Evolutionary conservation across 495 filamentous ascomycete genomes (phyloP), one percentile per base, ranked within the genome.

Genomic region (Chaetomium tenue): DNA sequence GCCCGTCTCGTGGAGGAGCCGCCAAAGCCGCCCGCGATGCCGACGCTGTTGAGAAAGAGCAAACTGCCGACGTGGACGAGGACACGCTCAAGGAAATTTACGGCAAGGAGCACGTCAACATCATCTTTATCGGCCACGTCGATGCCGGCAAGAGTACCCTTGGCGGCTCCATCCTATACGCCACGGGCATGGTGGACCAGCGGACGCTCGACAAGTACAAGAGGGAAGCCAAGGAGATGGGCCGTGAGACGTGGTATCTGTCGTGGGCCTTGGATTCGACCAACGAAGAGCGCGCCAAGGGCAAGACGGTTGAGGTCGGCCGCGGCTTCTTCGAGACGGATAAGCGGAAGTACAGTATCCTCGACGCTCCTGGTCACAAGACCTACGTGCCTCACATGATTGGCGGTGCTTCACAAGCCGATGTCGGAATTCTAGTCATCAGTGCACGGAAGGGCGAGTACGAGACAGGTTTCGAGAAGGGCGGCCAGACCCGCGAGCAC

Each of bases 401-500:
- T 72, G 92, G 92, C 60, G 94, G 95, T 69, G 73, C 94, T 50
- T 95, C 93, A 2, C 94, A 98, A 72, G 95, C 95, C 13, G 94
- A 98, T 77, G 87, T 99, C 28, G 94, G 94, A 71, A 89, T 96
- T 58, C 84, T 99, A 26, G 94, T 99, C 71, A 98, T 99, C 74
- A 93, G 89, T 63, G 92, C 94, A 1, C 90, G 94, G 63, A 98
- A 97, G 81, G 94, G 94, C 75, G 95, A 99, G 78, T 99, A 99
- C 73, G 94, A 99, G 79, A 98, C 94, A 44, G 94, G 94, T n/a
- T 99, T 99, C 75, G 94, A 98, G 74, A 97, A 95, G 79, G 94
- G 94, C 58, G 94, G 95, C 18, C 94, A 99, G 75, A 99, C 95
- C 50, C 84, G 94, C 72, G 94, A 99, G 80, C 94, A 98, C 76